Evolutionary conservation across 1,139 yeast species (phyloP), one percentile per base, ranked within the genome.

Genomic region (Yamadazyma diospyri): DNA sequence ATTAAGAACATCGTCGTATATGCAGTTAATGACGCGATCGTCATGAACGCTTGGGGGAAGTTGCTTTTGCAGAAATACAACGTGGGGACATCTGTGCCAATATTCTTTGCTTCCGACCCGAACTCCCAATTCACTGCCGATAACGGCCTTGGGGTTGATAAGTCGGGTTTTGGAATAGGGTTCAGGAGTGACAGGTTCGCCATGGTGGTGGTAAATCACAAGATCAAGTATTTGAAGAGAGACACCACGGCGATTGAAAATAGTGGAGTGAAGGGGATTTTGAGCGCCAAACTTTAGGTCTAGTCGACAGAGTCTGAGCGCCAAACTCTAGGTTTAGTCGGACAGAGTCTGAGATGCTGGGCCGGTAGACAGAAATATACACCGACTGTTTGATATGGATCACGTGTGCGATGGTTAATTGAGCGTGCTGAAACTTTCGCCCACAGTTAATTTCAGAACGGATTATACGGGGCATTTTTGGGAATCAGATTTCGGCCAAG

Each of bases 101-200:
- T 82, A 35, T 70, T 76, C 48, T 86, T 86, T 59, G 95, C 81
- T 29, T 69, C 81, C 41, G 97, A 88, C 57, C 78, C 87, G 21
- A 76, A 74, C 40, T 81, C 81, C 31, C 60, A 73, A 19, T 65
- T 81, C 43, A 89, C 89, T 33, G 70, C 66, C 41, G 35, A 36
- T 22, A 30, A 52, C 32, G 67, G 69, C 28, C 61, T 78, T 39
- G 57, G 56, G 5, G 50, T 51, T 10, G 79, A 76, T 46, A 41
- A 36, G 22, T 39, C 46, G n/a, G 41, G 35, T 66, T 72, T 41
- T 61, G 59, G 41, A 82, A 85, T 31, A 61, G 79, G 47, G 78
- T 81, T 30, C 54, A 76, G 95, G 64, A 78, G 86, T 43, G 71
- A 74, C 35, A 72, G 95, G 57, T 86, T 78, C 60, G 94, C 94